Evolutionary conservation across 78 protist species (phyloP).

Genomic region (Polysphondylium violaceum): DNA sequence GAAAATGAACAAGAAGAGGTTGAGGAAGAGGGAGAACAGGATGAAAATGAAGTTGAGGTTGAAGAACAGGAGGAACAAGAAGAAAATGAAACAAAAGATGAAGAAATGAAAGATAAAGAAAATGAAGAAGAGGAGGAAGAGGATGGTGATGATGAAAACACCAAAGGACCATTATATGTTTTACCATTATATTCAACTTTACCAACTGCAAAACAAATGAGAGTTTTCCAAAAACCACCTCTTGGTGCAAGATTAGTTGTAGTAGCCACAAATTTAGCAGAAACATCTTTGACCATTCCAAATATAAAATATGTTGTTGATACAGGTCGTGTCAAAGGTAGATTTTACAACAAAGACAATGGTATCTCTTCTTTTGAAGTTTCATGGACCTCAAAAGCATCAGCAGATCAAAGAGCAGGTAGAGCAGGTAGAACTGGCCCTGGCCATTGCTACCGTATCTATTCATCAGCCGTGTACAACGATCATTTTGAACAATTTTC

Average conservation of each 20-base stretch:
- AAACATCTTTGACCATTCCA: constrained; percentile 99
- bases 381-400: constrained; percentile 93
- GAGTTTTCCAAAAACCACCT: constrained; percentile 88
- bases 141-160: constrained; percentile 26
- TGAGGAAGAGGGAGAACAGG: not conserved
- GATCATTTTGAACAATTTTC: constrained; percentile 83
- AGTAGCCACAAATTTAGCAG: constrained; percentile 99
- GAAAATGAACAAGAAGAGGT: constrained; percentile 13
- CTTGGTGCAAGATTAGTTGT: constrained; percentile 92
- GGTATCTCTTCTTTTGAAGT: constrained; percentile 87
- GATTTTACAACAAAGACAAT: constrained; percentile 36
- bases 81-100: constrained; percentile 43
- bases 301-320: constrained; percentile 93
- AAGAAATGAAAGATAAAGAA: constrained; percentile 38
- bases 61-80: not conserved
- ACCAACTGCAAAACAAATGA: constrained; percentile 90
- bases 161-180: constrained; percentile 86
- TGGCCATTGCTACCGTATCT: constrained; percentile 96
- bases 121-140: constrained; percentile 39
- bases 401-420: constrained; percentile 94
- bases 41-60: constrained; percentile 10
- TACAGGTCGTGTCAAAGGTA: constrained; percentile 91
- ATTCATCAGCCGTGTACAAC: constrained; percentile 89
- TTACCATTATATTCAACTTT: constrained; percentile 97
- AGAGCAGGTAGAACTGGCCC: constrained; percentile 96